These are phyloP conservation scores for Penicillium turbatum DNA, from an alignment of 495 filamentous ascomycete genomes.

Conservation along the genomic window DNA sequence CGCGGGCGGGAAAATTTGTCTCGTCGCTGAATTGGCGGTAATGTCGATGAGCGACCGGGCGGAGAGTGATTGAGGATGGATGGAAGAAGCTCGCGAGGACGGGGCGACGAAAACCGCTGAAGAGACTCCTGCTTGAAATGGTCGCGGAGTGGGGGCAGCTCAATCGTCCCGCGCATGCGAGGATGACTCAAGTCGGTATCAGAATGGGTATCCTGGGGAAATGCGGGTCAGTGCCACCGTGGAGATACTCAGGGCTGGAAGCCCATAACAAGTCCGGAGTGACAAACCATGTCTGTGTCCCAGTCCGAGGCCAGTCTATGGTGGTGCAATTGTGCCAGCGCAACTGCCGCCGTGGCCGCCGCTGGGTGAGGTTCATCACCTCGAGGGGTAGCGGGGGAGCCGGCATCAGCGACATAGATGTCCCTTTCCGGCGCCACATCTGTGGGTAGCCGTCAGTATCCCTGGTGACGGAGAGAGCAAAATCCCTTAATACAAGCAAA, in stretches of 20 bases:
- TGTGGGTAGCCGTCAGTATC: slow-evolving; percentile 32
- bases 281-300: slow-evolving; percentile 77
- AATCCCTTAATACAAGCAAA: neutral
- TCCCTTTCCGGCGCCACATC: slow-evolving; percentile 44
- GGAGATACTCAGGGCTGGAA: neutral
- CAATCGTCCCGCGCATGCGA: slow-evolving; percentile 58
- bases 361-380: slow-evolving; percentile 67
- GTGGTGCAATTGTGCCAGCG: slow-evolving; percentile 81
- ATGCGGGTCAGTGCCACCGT: slow-evolving; percentile 8
- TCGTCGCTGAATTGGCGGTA: slow-evolving; percentile 71
- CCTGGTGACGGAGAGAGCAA: neutral
- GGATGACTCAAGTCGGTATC: slow-evolving; percentile 62
- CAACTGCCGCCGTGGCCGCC: slow-evolving; percentile 76
- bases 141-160: slow-evolving; percentile 68
- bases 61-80: slow-evolving; percentile 78
- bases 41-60: slow-evolving; percentile 78
- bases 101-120: slow-evolving; percentile 53
- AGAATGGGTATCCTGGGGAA: slow-evolving; percentile 62
- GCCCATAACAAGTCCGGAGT: slow-evolving; percentile 4
- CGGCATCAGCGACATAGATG: slow-evolving; percentile 60
- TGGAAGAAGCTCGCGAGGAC: slow-evolving; percentile 69
- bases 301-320: slow-evolving; percentile 76
- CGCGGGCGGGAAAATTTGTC: slow-evolving; percentile 64
- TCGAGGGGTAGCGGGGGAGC: slow-evolving; percentile 67
- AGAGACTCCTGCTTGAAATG: slow-evolving; percentile 69